phyloP scores from a whole-genome alignment of 1,284 basidiomycete species.

The Austroboletus niveus region DNA sequence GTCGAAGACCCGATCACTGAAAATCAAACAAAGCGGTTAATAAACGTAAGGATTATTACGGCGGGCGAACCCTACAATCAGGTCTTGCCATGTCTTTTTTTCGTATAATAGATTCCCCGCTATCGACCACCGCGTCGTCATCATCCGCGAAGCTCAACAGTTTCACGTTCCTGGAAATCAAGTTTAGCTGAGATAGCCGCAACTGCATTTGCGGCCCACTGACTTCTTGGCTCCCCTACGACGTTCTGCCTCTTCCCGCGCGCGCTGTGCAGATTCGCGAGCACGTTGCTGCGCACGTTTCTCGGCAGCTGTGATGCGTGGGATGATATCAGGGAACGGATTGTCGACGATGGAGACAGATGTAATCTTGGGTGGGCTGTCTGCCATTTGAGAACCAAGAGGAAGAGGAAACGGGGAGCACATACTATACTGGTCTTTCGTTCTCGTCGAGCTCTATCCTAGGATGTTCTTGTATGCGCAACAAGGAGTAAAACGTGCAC shows the following conservation, averaged over 20 bases:
- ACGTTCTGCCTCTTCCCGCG: slow-evolving; percentile 73
- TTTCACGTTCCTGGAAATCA: slow-evolving; percentile 69
- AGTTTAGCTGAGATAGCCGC: neutral
- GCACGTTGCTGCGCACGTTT: slow-evolving; percentile 80
- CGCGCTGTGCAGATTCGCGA: slow-evolving; percentile 68
- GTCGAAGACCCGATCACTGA: slow-evolving; percentile 51
- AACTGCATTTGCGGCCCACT: slow-evolving; percentile 14
- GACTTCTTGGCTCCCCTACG: slow-evolving; percentile 84
- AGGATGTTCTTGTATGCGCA: neutral
- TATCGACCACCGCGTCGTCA: slow-evolving; percentile 57
- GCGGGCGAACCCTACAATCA: slow-evolving; percentile 58
- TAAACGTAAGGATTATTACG: neutral
- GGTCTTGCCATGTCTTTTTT: slow-evolving; percentile 79
- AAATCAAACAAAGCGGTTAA: neutral
- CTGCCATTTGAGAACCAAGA: neutral
- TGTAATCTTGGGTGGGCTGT: slow-evolving; percentile 88
- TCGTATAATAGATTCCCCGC: slow-evolving; percentile 46
- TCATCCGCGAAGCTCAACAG: slow-evolving; percentile 87
- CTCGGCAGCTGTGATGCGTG: slow-evolving; percentile 94
- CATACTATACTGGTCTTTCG: slow-evolving; percentile 84
- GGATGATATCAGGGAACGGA: slow-evolving; percentile 92
- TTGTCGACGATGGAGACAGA: slow-evolving; percentile 85
- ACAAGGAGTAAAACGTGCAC: neutral
- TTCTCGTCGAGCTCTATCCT: slow-evolving; percentile 74
- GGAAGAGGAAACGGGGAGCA: slow-evolving; percentile 12